phyloP scores from a whole-genome alignment of 345 rosid genomes.

The Tarenaya hassleriana region DNA sequence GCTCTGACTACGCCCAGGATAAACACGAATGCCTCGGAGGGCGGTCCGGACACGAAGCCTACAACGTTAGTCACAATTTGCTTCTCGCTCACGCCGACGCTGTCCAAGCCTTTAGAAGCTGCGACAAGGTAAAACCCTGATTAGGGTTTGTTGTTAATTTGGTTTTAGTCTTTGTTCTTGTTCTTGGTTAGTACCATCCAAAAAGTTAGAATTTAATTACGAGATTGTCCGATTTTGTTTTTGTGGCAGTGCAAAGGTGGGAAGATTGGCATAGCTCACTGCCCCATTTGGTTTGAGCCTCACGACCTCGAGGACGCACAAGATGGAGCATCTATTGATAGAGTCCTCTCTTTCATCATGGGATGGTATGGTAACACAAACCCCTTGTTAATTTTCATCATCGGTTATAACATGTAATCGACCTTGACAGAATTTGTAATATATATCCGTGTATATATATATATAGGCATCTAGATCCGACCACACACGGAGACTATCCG shows the following conservation, averaged over 20 bases:
- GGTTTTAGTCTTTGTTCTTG: no score
- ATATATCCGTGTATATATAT: background rate
- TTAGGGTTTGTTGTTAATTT: no score
- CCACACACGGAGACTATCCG: constrained; percentile 39
- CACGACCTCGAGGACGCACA: constrained; percentile 8
- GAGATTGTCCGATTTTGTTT: background rate
- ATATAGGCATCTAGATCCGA: constrained; percentile 34
- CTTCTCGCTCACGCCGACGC: constrained; percentile 8
- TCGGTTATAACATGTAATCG: background rate
- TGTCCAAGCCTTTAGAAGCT: background rate
- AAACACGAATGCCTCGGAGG: background rate
- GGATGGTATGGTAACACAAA: constrained; percentile 32
- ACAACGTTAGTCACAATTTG: constrained; percentile 3
- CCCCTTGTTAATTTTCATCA: background rate
- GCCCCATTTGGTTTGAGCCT: constrained; percentile 32
- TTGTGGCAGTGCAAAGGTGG: constrained; percentile 6
- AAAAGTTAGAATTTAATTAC: no score
- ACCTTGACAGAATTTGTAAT: background rate
- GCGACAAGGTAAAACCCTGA: constrained; percentile 4
- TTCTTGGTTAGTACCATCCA: no score
- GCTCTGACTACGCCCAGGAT: constrained; percentile 7
- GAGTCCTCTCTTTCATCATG: constrained; percentile 22
- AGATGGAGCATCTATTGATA: constrained; percentile 13
- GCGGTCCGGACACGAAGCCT: constrained; percentile 6
- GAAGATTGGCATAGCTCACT: constrained; percentile 9